A percentile compares a stretch with the other conserved stretches of the same genome.
phyloP scores from a whole-genome alignment of 768 basidiomycete species.

The Suillus paluster region DNA sequence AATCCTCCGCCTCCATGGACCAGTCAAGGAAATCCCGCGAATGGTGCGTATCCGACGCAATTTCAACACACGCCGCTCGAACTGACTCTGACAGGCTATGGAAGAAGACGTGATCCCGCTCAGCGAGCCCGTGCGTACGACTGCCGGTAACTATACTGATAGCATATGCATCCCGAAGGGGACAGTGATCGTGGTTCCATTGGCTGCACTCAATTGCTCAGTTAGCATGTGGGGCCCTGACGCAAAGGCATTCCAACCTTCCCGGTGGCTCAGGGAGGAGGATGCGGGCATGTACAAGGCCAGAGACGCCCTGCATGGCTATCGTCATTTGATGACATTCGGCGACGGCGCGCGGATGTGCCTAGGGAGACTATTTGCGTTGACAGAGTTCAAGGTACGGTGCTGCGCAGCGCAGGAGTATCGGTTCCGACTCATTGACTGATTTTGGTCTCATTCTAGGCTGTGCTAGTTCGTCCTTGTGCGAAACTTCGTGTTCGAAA shows the following conservation, averaged over 20 bases:
- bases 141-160: slow-evolving; percentile 32
- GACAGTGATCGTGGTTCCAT: slow-evolving; percentile 41
- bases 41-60: slow-evolving; percentile 25
- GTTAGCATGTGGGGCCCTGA: slow-evolving; percentile 48
- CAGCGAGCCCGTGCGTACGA: slow-evolving; percentile 31
- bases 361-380: slow-evolving; percentile 47
- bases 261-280: slow-evolving; percentile 44
- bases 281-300: slow-evolving; percentile 19
- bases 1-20: slow-evolving; percentile 43
- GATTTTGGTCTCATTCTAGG: slow-evolving; percentile 25
- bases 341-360: slow-evolving; percentile 50
- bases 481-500: slow-evolving; percentile 38
- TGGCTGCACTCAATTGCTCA: slow-evolving; percentile 46
- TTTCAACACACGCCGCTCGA: background rate
- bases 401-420: background rate
- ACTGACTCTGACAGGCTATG: slow-evolving; percentile 29
- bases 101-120: slow-evolving; percentile 46
- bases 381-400: slow-evolving; percentile 46
- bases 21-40: slow-evolving; percentile 35
- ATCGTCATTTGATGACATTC: slow-evolving; percentile 48
- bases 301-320: slow-evolving; percentile 39
- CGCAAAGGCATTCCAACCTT: slow-evolving; percentile 46
- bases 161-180: slow-evolving; percentile 43
- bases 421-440: background rate
- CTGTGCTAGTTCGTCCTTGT: slow-evolving; percentile 41